These are phyloP conservation scores for Sideroxylon spinosum DNA, from an alignment of 179 eudicot genomes.

Conservation along the genomic window DNA sequence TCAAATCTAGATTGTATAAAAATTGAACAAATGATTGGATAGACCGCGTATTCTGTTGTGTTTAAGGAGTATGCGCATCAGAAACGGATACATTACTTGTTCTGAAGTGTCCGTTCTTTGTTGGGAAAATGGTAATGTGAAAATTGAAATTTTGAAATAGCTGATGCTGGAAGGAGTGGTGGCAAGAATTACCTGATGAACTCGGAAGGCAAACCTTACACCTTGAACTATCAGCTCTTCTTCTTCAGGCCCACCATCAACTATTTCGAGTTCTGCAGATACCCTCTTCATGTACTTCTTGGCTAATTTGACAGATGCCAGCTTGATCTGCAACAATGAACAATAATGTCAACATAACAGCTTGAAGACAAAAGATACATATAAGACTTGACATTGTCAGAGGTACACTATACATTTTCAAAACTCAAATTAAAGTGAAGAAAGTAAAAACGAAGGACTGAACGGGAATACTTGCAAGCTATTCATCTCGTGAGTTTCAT, in stretches of 20 bases:
- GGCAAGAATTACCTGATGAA: conserved; percentile 65
- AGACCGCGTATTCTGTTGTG: too few relatives aligned
- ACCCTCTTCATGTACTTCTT: conserved; percentile 93
- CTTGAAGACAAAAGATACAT: background rate
- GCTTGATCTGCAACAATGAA: conserved; percentile 60
- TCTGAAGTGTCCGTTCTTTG: too few relatives aligned
- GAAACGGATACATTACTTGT: too few relatives aligned
- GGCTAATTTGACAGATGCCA: conserved; percentile 90
- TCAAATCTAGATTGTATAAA: too few relatives aligned
- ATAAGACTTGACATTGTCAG: background rate
- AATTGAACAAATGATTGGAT: too few relatives aligned
- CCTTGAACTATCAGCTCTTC: conserved; percentile 94
- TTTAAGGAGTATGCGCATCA: too few relatives aligned
- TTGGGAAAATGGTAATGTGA: too few relatives aligned
- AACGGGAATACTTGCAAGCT: too few relatives aligned
- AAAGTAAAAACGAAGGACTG: background rate
- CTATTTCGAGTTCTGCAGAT: conserved; percentile 78
- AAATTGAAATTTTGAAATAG: too few relatives aligned
- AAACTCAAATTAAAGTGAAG: background rate
- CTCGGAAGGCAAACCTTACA: conserved; percentile 88
- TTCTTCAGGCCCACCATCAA: conserved; percentile 76
- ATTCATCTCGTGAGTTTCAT: too few relatives aligned
- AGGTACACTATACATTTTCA: background rate
- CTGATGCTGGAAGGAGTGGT: background rate
- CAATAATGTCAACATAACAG: background rate